Percentiles rank a stretch among this genome's conserved stretches.
These are phyloP conservation scores for Sphaerostilbella broomeana DNA, from an alignment of 2,329 filamentous ascomycete species.

Conservation along the genomic window DNA sequence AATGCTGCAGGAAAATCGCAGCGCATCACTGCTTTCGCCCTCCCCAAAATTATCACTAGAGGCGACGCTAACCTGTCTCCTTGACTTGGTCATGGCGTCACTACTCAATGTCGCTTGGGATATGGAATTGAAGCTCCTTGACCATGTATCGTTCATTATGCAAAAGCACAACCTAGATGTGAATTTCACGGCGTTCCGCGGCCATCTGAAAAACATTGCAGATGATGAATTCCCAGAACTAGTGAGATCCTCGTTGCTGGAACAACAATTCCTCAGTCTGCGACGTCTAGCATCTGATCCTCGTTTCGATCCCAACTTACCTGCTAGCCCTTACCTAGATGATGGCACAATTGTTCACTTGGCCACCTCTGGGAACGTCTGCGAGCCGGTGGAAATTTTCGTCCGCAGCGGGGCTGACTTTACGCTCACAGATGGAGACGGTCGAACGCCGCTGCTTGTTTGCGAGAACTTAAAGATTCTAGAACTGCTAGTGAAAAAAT, in stretches of 20 bases:
- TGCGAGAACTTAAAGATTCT: conserved; percentile 23
- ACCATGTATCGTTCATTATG: too few relatives aligned
- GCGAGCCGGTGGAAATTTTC: conserved; percentile 24
- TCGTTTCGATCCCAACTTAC: conserved; percentile 26
- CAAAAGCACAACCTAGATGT: too few relatives aligned
- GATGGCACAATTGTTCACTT: conserved; percentile 27
- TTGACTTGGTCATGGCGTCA: too few relatives aligned
- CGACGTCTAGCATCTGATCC: conserved; percentile 24
- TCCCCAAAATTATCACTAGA: too few relatives aligned
- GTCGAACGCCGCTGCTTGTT: conserved; percentile 32
- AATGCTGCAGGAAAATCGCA: too few relatives aligned
- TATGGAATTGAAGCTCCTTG: too few relatives aligned
- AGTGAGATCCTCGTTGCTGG: conserved; percentile 22
- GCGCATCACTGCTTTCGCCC: too few relatives aligned
- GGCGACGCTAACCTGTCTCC: too few relatives aligned
- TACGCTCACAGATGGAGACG: conserved; percentile 20
- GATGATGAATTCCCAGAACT: conserved; percentile 18
- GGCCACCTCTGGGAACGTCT: conserved; percentile 21
- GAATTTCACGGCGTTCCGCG: too few relatives aligned
- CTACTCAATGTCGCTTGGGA: too few relatives aligned
- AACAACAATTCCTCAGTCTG: conserved; percentile 20
- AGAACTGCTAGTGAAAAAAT: conserved; percentile 20
- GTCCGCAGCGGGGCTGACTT: conserved; percentile 23
- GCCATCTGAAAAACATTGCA: conserved; percentile 8
- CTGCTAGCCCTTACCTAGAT: conserved; percentile 11